Percentiles rank a stretch among this genome's conserved stretches.
These are phyloP conservation scores for Aspergillus affinis DNA, from an alignment of 495 filamentous ascomycete genomes.

Conservation along the genomic window DNA sequence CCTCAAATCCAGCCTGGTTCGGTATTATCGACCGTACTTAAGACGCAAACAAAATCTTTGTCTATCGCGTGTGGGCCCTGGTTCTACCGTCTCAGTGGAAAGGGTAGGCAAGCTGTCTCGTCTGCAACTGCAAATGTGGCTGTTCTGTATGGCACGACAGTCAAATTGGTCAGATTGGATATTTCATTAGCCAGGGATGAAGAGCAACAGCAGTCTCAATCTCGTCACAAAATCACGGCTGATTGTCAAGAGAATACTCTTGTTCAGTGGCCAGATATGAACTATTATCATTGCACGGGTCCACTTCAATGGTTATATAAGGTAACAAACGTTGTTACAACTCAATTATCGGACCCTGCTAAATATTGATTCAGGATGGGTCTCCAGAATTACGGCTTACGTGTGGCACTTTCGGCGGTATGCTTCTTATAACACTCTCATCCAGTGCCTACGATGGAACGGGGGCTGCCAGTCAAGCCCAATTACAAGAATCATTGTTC, in stretches of 20 bases:
- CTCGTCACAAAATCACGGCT: slow-evolving; percentile 10
- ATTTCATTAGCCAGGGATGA: slow-evolving; percentile 15
- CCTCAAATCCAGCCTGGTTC: slow-evolving; percentile 24
- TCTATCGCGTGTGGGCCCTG: slow-evolving; percentile 42
- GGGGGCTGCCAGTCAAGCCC: background rate
- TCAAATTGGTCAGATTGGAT: slow-evolving; percentile 31
- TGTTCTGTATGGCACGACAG: slow-evolving; percentile 27
- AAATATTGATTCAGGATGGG: slow-evolving; percentile 19
- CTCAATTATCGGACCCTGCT: slow-evolving; percentile 2
- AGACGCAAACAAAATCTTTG: slow-evolving; percentile 20
- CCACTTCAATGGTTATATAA: slow-evolving; percentile 36
- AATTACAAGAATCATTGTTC: slow-evolving; percentile 23
- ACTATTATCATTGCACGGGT: slow-evolving; percentile 27
- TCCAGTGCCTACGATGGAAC: slow-evolving; percentile 17
- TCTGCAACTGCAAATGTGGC: slow-evolving; percentile 30
- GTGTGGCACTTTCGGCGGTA: slow-evolving; percentile 23
- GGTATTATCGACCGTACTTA: slow-evolving; percentile 29
- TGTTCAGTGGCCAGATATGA: slow-evolving; percentile 4
- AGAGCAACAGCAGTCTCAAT: background rate
- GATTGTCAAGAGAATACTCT: slow-evolving; percentile 22
- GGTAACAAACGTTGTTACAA: slow-evolving; percentile 23
- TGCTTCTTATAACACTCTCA: slow-evolving; percentile 27
- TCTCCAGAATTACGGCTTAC: slow-evolving; percentile 20
- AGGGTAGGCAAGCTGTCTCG: slow-evolving; percentile 5
- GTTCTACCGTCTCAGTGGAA: slow-evolving; percentile 14